phyloP scores from a whole-genome alignment of 352 stramenopile species.

The Phytophthora tubulina region DNA sequence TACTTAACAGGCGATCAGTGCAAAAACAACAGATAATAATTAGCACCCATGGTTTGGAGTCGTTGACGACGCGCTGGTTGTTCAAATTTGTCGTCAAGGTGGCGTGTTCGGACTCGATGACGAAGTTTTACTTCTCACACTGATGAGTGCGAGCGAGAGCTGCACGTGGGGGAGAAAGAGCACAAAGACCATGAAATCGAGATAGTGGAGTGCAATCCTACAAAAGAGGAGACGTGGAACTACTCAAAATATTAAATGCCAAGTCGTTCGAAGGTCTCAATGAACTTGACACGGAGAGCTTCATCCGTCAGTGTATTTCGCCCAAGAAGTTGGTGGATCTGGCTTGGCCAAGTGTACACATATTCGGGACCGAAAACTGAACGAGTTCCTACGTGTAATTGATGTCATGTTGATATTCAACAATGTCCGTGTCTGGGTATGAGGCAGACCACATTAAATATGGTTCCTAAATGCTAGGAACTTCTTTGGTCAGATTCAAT shows the following conservation, averaged over 20 bases:
- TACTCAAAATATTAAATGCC: constrained; percentile 25
- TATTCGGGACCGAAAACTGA: constrained; percentile 57
- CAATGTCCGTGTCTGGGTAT: constrained; percentile 50
- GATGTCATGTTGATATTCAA: constrained; percentile 55
- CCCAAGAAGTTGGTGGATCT: constrained; percentile 30
- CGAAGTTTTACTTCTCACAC: constrained; percentile 46
- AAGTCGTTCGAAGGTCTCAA: constrained; percentile 26
- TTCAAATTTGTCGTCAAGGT: constrained; percentile 28
- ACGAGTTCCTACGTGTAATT: constrained; percentile 44
- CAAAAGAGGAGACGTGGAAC: constrained; percentile 28
- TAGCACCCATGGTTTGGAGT: constrained; percentile 1
- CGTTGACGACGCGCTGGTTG: constrained; percentile 7
- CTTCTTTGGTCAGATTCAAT: constrained; percentile 37
- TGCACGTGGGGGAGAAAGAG: constrained; percentile 63
- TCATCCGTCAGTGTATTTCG: constrained; percentile 22
- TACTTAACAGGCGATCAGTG: too few species aligned
- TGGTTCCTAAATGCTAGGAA: constrained; percentile 20
- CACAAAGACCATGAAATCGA: constrained; percentile 45
- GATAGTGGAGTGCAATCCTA: constrained; percentile 9
- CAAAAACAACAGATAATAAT: too few species aligned
- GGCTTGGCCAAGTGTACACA: constrained; percentile 30
- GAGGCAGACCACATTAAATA: constrained; percentile 46
- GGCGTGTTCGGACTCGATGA: constrained; percentile 50
- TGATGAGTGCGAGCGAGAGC: constrained; percentile 67
- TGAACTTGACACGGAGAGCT: neutral